A percentile compares a stretch with the other conserved stretches of the same genome.
phyloP scores from a whole-genome alignment of 164 flowering plant species.

The Houttuynia cordata region DNA sequence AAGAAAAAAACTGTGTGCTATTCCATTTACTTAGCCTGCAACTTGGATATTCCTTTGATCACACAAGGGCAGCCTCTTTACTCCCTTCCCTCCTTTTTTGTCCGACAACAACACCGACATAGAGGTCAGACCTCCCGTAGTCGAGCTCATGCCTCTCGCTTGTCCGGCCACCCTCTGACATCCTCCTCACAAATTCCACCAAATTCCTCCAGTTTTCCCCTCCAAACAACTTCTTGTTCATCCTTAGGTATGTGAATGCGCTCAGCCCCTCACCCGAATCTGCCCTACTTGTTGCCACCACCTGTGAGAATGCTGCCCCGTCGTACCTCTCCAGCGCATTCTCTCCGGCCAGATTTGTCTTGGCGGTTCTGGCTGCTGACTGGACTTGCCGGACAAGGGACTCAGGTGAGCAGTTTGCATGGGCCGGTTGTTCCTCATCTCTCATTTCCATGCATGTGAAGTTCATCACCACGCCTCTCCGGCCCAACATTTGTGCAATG shows the following conservation, averaged over 20 bases:
- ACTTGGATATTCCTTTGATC: background rate
- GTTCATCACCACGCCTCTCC: slow-evolving; percentile 54
- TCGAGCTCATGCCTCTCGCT: slow-evolving; percentile 36
- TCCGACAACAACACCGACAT: slow-evolving; percentile 42
- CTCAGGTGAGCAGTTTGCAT: slow-evolving; percentile 80
- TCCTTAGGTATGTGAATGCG: slow-evolving; percentile 73
- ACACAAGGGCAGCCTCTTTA: slow-evolving; percentile 10
- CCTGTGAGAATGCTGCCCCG: slow-evolving; percentile 48
- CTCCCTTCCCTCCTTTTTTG: slow-evolving; percentile 14
- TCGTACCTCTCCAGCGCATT: slow-evolving; percentile 91
- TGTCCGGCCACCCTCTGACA: slow-evolving; percentile 63
- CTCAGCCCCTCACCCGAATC: slow-evolving; percentile 65
- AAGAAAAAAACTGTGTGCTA: no score
- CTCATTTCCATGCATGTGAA: slow-evolving; percentile 98
- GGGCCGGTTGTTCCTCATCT: slow-evolving; percentile 60
- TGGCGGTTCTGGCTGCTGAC: slow-evolving; percentile 44
- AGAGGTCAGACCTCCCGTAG: slow-evolving; percentile 37
- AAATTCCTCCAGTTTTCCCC: slow-evolving; percentile 69
- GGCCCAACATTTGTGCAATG: slow-evolving; percentile 52
- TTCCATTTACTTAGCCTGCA: background rate
- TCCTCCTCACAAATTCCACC: slow-evolving; percentile 59
- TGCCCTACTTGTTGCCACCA: slow-evolving; percentile 57
- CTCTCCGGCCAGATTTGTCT: slow-evolving; percentile 76
- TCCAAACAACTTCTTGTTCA: slow-evolving; percentile 79
- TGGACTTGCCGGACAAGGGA: slow-evolving; percentile 71